These are phyloP conservation scores for Debaryomyces fabryi DNA, from an alignment of 1,139 yeast species.

Conservation along the genomic window DNA sequence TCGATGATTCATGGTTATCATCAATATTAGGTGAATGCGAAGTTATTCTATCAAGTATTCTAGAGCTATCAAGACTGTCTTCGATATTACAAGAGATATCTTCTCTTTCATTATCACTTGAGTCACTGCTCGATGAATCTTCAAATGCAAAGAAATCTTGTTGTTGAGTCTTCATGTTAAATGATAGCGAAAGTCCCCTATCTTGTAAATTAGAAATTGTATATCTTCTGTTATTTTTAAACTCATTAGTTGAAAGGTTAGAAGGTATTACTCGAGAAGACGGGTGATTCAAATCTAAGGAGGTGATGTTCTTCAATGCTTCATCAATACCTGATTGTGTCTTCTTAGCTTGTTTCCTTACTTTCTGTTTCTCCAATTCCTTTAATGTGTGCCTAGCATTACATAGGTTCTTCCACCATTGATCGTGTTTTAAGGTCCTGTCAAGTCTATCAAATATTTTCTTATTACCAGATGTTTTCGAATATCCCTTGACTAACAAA, in stretches of 20 bases:
- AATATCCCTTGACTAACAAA: slow-evolving; percentile 70
- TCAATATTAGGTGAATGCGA: slow-evolving; percentile 8
- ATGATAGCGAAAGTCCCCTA: slow-evolving; percentile 67
- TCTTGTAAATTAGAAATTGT: slow-evolving; percentile 65
- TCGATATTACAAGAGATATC: slow-evolving; percentile 17
- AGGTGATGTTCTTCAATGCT: slow-evolving; percentile 19
- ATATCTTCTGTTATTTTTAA: slow-evolving; percentile 40
- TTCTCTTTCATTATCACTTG: slow-evolving; percentile 33
- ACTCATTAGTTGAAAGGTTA: slow-evolving; percentile 15
- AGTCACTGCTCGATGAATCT: slow-evolving; percentile 23
- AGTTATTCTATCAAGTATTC: not conserved
- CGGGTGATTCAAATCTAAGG: slow-evolving; percentile 30
- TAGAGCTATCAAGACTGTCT: slow-evolving; percentile 11
- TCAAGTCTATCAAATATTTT: slow-evolving; percentile 36
- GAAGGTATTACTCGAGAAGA: slow-evolving; percentile 9
- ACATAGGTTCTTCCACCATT: slow-evolving; percentile 70
- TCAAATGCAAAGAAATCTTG: slow-evolving; percentile 31
- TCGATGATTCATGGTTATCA: not conserved
- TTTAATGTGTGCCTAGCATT: slow-evolving; percentile 53
- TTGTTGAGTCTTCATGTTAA: slow-evolving; percentile 64
- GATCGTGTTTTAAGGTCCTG: slow-evolving; percentile 37
- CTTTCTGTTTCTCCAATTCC: slow-evolving; percentile 35
- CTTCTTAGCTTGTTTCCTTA: slow-evolving; percentile 11
- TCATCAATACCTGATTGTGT: slow-evolving; percentile 3
- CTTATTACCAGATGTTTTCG: slow-evolving; percentile 30